A percentile compares a stretch with the other conserved stretches of the same genome.
phyloP scores from a whole-genome alignment of 768 basidiomycete species.

The Tremella yokohamensis region DNA sequence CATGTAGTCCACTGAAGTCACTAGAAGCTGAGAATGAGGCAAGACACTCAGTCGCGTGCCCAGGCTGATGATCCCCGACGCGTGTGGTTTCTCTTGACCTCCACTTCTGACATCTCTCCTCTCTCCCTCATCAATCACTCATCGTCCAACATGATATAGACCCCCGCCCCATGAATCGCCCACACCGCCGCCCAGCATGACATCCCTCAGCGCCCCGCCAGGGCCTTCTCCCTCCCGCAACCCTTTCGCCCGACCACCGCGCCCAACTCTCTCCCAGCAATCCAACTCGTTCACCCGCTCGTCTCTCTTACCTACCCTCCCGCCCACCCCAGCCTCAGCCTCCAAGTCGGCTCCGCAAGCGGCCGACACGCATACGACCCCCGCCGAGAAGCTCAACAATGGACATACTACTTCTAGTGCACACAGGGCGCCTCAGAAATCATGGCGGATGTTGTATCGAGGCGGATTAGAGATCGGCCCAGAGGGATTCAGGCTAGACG shows the following conservation, averaged over 20 bases:
- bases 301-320: conserved; percentile 25
- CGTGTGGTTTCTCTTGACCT: background rate
- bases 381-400: conserved; percentile 9
- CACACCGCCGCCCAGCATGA: background rate
- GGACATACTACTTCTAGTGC: background rate
- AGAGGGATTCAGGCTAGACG: conserved; percentile 45
- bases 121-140: no score
- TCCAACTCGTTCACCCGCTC: conserved; percentile 31
- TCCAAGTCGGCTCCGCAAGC: background rate
- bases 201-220: background rate
- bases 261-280: conserved; percentile 15
- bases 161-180: no score
- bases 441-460: conserved; percentile 47
- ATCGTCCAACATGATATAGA: no score
- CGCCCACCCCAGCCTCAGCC: conserved; percentile 8
- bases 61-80: no score
- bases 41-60: no score
- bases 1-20: no score
- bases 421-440: conserved; percentile 15
- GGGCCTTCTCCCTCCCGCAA: conserved; percentile 24
- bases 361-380: conserved; percentile 7
- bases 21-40: no score
- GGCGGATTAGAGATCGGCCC: conserved; percentile 46
- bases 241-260: conserved; percentile 36
- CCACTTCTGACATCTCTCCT: background rate